These are phyloP conservation scores for Galeopsis tetrahit DNA, from an alignment of 257 asterid genomes.

Conservation along the genomic window DNA sequence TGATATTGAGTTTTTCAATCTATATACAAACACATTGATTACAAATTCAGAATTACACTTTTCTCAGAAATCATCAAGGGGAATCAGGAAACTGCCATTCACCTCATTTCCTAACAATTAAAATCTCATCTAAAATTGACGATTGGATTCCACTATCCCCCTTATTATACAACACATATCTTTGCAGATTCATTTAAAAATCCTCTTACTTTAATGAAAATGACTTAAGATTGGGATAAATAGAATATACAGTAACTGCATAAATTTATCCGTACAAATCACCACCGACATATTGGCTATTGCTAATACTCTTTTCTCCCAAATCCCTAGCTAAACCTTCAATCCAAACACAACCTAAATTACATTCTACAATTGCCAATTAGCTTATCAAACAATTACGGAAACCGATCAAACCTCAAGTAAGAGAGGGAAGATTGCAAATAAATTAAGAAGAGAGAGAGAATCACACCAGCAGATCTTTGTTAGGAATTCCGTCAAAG, in stretches of 20 bases:
- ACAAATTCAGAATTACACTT: not conserved
- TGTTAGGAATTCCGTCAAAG: constrained; percentile 58
- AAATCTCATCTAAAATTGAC: not conserved
- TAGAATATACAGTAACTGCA: not conserved
- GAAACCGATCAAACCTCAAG: not conserved
- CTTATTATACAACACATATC: not conserved
- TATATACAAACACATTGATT: not conserved
- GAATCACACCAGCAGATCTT: constrained; percentile 58
- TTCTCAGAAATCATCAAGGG: not conserved
- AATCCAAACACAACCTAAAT: not conserved
- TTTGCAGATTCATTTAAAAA: not conserved
- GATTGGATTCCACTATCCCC: not conserved
- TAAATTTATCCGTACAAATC: not conserved
- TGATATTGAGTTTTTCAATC: not conserved
- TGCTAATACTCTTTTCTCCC: not conserved
- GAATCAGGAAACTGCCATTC: not conserved
- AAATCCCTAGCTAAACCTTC: not conserved
- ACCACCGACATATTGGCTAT: not conserved
- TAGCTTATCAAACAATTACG: constrained; percentile 17
- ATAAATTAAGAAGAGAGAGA: not conserved
- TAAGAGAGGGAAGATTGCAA: not conserved
- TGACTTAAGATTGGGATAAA: not conserved
- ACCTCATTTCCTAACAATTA: constrained; percentile 15
- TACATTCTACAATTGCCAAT: not conserved
- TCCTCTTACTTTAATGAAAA: not conserved